Percentiles rank a stretch among this genome's conserved stretches.
These are phyloP conservation scores for Phytophthora pistaciae DNA, from an alignment of 352 stramenopile species.

Conservation along the genomic window DNA sequence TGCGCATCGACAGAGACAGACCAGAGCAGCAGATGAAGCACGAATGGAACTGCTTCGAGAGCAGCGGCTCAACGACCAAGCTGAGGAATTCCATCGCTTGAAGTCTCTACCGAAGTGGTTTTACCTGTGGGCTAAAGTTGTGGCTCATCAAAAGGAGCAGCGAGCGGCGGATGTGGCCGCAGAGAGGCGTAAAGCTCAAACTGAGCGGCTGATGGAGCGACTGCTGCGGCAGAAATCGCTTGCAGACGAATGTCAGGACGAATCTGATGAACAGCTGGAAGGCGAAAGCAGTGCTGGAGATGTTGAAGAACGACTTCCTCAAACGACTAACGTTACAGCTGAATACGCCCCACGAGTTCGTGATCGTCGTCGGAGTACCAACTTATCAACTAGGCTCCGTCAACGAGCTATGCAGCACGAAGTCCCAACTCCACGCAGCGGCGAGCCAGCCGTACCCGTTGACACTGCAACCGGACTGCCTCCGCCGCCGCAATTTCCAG, in stretches of 20 bases:
- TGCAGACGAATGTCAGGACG: neutral
- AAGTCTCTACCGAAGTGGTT: slow-evolving; percentile 59
- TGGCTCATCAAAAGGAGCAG: slow-evolving; percentile 38
- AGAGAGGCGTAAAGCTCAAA: slow-evolving; percentile 44
- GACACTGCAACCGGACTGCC: neutral
- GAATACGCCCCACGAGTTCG: neutral
- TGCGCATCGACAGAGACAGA: slow-evolving; percentile 10
- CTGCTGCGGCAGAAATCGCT: slow-evolving; percentile 33
- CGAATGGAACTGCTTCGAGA: slow-evolving; percentile 26
- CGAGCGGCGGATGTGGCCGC: slow-evolving; percentile 29
- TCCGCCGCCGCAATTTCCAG: neutral
- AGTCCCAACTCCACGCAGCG: neutral
- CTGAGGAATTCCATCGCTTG: slow-evolving; percentile 43
- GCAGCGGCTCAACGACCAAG: slow-evolving; percentile 32
- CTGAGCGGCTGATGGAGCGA: slow-evolving; percentile 48
- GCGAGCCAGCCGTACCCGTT: neutral
- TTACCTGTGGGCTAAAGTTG: slow-evolving; percentile 49
- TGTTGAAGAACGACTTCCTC: neutral
- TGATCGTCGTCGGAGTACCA: neutral
- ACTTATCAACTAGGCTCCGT: neutral
- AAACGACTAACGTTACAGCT: neutral
- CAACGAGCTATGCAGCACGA: slow-evolving; percentile 4
- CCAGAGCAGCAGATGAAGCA: slow-evolving; percentile 19
- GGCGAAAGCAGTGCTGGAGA: neutral
- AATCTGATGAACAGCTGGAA: neutral